These are phyloP conservation scores for Anastatica hierochuntica DNA, from an alignment of 345 rosid species.

Conservation along the genomic window DNA sequence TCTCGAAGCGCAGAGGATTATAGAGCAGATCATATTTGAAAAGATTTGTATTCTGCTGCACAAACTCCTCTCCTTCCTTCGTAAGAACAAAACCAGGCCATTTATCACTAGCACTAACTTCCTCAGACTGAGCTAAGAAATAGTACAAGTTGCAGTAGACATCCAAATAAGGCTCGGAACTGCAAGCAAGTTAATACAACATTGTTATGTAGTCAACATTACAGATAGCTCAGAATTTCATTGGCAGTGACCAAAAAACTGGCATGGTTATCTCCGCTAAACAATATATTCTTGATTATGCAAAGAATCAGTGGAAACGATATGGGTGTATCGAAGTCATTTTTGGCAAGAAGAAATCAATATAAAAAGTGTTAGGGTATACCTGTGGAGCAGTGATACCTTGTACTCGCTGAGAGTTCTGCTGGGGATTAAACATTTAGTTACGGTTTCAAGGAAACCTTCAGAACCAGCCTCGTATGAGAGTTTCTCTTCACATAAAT, in stretches of 20 bases:
- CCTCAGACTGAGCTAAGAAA: conserved; percentile 82
- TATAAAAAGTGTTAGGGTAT: conserved; percentile 2
- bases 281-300: conserved; percentile 2
- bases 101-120: conserved; percentile 90
- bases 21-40: conserved; percentile 83
- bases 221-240: neutral
- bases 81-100: conserved; percentile 99
- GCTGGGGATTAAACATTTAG: conserved; percentile 49
- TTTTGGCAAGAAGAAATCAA: neutral
- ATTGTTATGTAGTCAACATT: conserved; percentile 12
- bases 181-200: conserved; percentile 36
- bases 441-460: conserved; percentile 64
- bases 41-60: conserved; percentile 78
- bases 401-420: conserved; percentile 55
- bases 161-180: conserved; percentile 74
- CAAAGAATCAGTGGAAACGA: conserved; percentile 7
- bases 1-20: conserved; percentile 82
- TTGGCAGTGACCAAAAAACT: conserved; percentile 7
- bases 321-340: neutral
- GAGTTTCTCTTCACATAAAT: conserved; percentile 75
- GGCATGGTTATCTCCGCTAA: conserved; percentile 1
- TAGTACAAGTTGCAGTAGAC: conserved; percentile 81
- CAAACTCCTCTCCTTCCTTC: conserved; percentile 96
- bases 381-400: conserved; percentile 50
- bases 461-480: conserved; percentile 81